Evolutionary conservation across 176 grass and related monocot species (phyloP), one percentile per base, ranked within the genome.

Genomic region (Aegilops speltoides): DNA sequence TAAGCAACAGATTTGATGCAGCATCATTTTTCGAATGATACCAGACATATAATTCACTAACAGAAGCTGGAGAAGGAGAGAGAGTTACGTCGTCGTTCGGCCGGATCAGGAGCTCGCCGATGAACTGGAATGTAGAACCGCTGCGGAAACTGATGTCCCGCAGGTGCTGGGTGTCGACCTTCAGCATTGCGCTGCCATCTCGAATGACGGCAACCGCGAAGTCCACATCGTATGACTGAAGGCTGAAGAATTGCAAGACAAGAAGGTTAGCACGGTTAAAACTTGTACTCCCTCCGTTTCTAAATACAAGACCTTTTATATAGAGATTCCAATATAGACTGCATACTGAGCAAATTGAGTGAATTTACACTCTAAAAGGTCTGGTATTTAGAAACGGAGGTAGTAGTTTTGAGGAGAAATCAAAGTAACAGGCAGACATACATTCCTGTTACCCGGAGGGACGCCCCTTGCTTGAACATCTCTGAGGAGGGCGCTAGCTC

Each of bases 401-500:
- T n/a, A n/a, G 16, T 3, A 0, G 59, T 65, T 14, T 70, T 79
- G 20, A 76, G 10, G 2, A 1, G 41, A 41, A 41, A 41, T 0
- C 9, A 41, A 41, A 10, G 8, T 41, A 41, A 41, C 2, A 0
- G 38, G 38, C 38, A 41, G 79, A 61, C 86, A 57, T 83, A 98
- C 93, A 36, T 88, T 91, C 96, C 96, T 12, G 88, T 94, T 79
- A 98, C 89, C 46, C 90, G 78, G 72, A 98, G 84, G n/a, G 96
- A 98, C 10, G 79, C 82, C 32, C 88, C 90, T 82, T 96, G 96
- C 79, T 88, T 92, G 82, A 91, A 94, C 52, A 94, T 83, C 50
- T 93, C 89, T 29, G 90, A 98, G 71, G 88, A 87, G 31, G 91
- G 84, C 37, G 82, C 86, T 41, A 94, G 65, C 78, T 98, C 93